Evolutionary conservation across 768 basidiomycete genomes (phyloP), one percentile per base, ranked within the genome.

Genomic region (Tremella yokohamensis): DNA sequence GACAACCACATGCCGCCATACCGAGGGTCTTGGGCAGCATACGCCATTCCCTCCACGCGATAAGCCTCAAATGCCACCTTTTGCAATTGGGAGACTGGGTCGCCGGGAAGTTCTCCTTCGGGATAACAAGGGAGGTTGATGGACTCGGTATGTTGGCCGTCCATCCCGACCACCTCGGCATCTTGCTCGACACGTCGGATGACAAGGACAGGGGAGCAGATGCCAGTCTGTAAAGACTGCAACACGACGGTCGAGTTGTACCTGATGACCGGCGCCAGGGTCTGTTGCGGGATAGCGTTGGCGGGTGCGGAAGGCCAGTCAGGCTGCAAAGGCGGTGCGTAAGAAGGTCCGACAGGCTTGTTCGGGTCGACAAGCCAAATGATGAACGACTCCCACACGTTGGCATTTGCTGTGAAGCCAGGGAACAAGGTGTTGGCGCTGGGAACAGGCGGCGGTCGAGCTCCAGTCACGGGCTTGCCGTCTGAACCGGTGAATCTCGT

Each of bases 291-390:
- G 25, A 78, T 51, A 4, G 88, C 80, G 50, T 94, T 90, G 4
- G 89, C 90, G 12, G 90, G 87, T 22, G 93, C 90, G 29, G 89
- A 89, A 0, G 94, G 94, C 75, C 90, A 97, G 63, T 90, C 91
- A 0, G 87, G 84, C 54, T 90, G 87, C 0, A 85, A 87, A 2
- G 89, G 87, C 15, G 88, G 88, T 0, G 87, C 87, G 3, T 87
- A 85, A 6, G 87, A 85, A 29, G 85, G 64, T 25, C 86, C 86
- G 18, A 84, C 82, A 18, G 90, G 87, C 70, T 87, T 87, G 12
- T 84, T 86, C 62, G 91, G 88, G 76, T 97, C 92, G 61, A 96
- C 92, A 61, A 96, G 91, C 80, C 96, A 98, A 83, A 97, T 89
- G 69, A 97, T 85, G 78, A 96, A 97, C 0, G 91, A 68, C 55